Percentiles rank a stretch among this genome's conserved stretches.
phyloP scores from a whole-genome alignment of 495 filamentous ascomycete species.

The Bacidia rubella region DNA sequence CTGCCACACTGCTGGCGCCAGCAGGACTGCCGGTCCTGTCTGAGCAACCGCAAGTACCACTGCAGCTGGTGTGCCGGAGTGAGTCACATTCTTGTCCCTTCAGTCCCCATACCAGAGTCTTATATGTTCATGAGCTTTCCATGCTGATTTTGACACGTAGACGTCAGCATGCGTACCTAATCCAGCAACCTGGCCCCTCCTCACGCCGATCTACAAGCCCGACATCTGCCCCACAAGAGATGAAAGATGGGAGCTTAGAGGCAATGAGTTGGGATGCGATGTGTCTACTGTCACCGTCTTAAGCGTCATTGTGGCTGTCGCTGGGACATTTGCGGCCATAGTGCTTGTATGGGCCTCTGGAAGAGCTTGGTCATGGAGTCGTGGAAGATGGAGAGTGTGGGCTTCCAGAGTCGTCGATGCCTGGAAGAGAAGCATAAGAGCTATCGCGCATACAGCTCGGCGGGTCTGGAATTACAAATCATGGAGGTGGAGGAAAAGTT shows the following conservation, averaged over 20 bases:
- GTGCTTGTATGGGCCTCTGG: slow-evolving; percentile 20
- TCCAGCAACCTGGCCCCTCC: slow-evolving; percentile 25
- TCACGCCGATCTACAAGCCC: slow-evolving; percentile 30
- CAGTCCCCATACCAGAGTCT: too few species aligned
- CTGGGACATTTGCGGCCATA: slow-evolving; percentile 25
- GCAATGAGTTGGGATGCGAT: slow-evolving; percentile 34
- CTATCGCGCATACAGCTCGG: too few species aligned
- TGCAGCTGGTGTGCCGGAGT: slow-evolving; percentile 47
- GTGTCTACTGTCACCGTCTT: slow-evolving; percentile 38
- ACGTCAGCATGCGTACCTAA: slow-evolving; percentile 40
- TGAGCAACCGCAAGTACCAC: slow-evolving; percentile 22
- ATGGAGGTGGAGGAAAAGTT: too few species aligned
- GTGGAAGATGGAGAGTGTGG: slow-evolving; percentile 18
- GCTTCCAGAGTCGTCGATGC: slow-evolving; percentile 12
- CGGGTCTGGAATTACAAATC: too few species aligned
- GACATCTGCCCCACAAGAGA: slow-evolving; percentile 35
- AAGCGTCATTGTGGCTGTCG: slow-evolving; percentile 26
- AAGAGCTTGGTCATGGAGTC: slow-evolving; percentile 19
- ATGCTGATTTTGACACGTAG: slow-evolving; percentile 25
- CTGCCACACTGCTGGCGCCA: slow-evolving; percentile 33
- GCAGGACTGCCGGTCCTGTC: slow-evolving; percentile 32
- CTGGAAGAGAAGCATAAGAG: slow-evolving; percentile 8
- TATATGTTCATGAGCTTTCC: background rate
- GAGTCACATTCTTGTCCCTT: too few species aligned
- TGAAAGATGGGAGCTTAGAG: slow-evolving; percentile 41